Percentiles rank a stretch among this genome's conserved stretches.
These are phyloP conservation scores for Cenchrus americanus DNA, from an alignment of 176 grass and related monocot species.

Conservation along the genomic window DNA sequence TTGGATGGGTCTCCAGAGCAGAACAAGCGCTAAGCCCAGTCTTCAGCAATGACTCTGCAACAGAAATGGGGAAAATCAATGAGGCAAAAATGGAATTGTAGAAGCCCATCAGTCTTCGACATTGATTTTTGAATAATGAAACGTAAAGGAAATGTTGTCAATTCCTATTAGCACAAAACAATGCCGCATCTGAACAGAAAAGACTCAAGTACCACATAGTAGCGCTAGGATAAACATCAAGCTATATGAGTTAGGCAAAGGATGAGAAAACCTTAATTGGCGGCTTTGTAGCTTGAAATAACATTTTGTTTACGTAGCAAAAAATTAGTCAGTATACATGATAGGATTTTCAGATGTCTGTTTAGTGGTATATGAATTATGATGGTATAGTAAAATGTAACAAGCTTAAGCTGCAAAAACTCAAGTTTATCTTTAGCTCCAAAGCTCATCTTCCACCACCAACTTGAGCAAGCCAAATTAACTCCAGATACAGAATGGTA, in stretches of 20 bases:
- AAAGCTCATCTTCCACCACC: too few relatives aligned
- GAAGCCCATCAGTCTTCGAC: too few relatives aligned
- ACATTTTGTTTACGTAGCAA: background rate
- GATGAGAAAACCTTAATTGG: background rate
- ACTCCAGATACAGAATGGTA: background rate
- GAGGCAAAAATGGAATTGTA: too few relatives aligned
- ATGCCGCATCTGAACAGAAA: background rate
- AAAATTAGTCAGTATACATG: background rate
- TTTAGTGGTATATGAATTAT: background rate
- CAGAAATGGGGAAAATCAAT: too few relatives aligned
- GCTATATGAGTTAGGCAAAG: background rate
- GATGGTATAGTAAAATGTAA: background rate
- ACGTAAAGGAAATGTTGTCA: background rate
- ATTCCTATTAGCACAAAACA: background rate
- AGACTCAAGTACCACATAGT: background rate
- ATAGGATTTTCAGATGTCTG: too few relatives aligned
- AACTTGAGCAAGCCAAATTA: background rate
- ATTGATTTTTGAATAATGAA: background rate
- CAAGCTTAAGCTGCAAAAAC: background rate
- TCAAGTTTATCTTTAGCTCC: too few relatives aligned
- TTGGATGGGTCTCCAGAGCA: too few relatives aligned
- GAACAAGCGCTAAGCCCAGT: too few relatives aligned
- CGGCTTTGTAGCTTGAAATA: background rate
- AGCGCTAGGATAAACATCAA: background rate
- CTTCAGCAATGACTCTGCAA: too few relatives aligned